Evolutionary conservation across 495 filamentous ascomycete species (phyloP).

Genomic region (Penicillium antarcticum): DNA sequence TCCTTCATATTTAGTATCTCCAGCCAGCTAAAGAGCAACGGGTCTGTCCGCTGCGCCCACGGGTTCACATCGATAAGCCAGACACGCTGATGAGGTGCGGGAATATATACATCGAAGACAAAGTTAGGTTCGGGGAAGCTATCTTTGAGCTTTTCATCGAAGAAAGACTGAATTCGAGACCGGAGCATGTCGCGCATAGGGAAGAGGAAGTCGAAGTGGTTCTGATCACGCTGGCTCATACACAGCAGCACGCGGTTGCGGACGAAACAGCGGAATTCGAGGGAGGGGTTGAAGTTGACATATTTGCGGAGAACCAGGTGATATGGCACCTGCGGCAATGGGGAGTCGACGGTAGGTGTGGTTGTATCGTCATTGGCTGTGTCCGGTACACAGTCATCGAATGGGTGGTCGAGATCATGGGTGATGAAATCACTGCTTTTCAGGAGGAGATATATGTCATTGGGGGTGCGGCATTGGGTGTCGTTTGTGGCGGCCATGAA

Average conservation of each 20-base stretch:
- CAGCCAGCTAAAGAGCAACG: conserved; percentile 84
- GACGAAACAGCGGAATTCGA: conserved; percentile 96
- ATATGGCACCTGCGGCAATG: conserved; percentile 51
- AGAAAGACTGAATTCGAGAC: conserved; percentile 64
- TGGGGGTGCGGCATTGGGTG: conserved; percentile 79
- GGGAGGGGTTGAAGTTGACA: conserved; percentile 79
- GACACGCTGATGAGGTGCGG: conserved; percentile 69
- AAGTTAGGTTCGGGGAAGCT: conserved; percentile 83
- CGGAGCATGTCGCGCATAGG: conserved; percentile 60
- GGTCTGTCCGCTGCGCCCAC: conserved; percentile 88
- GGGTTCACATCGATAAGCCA: conserved; percentile 94
- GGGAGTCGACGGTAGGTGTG: neutral
- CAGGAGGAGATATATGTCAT: conserved; percentile 89
- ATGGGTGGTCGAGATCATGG: conserved; percentile 90
- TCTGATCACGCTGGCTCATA: conserved; percentile 85
- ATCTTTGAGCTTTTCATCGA: conserved; percentile 63
- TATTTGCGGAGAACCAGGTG: conserved; percentile 80
- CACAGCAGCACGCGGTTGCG: conserved; percentile 72
- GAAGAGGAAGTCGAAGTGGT: conserved; percentile 81
- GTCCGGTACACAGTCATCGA: conserved; percentile 67
- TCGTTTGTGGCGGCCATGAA: conserved; percentile 91
- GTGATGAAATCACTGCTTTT: conserved; percentile 92
- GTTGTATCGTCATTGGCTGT: conserved; percentile 2
- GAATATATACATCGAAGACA: conserved; percentile 87
- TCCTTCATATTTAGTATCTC: conserved; percentile 75